Base-by-base conservation (phyloP, 306 rosid genomes). In the Begonia loranthoides region DNA sequence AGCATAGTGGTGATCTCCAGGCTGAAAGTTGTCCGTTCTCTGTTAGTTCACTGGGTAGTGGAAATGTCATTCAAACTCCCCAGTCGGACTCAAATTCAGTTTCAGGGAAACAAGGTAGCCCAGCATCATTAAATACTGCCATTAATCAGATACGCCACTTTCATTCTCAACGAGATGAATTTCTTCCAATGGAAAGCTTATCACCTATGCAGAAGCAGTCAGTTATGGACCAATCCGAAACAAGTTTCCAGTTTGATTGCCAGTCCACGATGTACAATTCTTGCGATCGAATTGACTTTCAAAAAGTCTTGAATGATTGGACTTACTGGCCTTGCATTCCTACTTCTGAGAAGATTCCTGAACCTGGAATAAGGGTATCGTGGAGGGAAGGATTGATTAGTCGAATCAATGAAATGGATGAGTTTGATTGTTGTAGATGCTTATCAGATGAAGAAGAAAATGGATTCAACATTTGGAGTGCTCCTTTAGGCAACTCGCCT, bases 391-490 rank as follows among this genome's bases (percentile, higher is more conserved):
- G 82, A 13, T 61, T 72, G 58, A 60, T 62, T 55, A 79, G 81
- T 70, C 93, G 66, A 50, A 72, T 69, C 24, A 52, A 65, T 13
- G 84, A 84, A 49, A 62, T 68, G 63, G 89, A 79, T 59, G 93
- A 84, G 16, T 64, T 73, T 28, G 97, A 84, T 61, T 54, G 68
- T 60, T 88, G 95, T 75, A 78, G 76, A 66, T 81, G 86, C 69
- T 73, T 84, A 62, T 88, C 95, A 49, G 97, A 81, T 52, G 93
- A 81, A 58, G 96, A 86, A 54, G 76, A 71, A 55, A 71, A 72
- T 48, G 15, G 0, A 15, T 55, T 24, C 55, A 64, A 62, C 24
- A 12, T 34, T 34, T 52, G 9, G 33, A 60, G 69, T 70, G 61
- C 77, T 60, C 72, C 54, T 53, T 50, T 62, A 47, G 63, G 60